A percentile compares a stretch with the other conserved stretches of the same genome.
Conservation (phyloP, 2,329 filamentous ascomycete species). For the Monosporascus sp. region DNA sequence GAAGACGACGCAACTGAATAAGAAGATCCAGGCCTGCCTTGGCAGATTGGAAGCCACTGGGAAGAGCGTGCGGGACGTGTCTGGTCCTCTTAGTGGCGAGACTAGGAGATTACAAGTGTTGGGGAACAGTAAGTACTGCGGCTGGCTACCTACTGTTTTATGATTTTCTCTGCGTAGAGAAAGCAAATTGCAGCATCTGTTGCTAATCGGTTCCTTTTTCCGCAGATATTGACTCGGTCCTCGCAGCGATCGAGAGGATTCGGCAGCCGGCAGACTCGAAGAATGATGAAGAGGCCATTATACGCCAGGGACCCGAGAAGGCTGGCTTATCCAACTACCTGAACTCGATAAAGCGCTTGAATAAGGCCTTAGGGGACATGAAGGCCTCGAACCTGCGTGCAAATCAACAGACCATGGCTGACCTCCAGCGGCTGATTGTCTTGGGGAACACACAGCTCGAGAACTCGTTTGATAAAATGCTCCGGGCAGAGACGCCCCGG, state of each 20-base stretch:
- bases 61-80: slow-evolving; percentile 85
- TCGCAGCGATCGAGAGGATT: slow-evolving; percentile 81
- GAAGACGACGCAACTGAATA: slow-evolving; percentile 88
- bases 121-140: slow-evolving; percentile 59
- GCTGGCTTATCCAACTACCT: slow-evolving; percentile 81
- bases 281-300: slow-evolving; percentile 85
- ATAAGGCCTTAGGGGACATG: slow-evolving; percentile 77
- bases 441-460: slow-evolving; percentile 80
- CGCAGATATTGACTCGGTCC: slow-evolving; percentile 76
- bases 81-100: slow-evolving; percentile 87
- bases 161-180: neutral
- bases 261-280: slow-evolving; percentile 90
- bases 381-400: slow-evolving; percentile 85
- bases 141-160: neutral
- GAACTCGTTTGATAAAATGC: slow-evolving; percentile 71
- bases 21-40: slow-evolving; percentile 89
- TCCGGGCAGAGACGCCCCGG: slow-evolving; percentile 69
- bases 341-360: slow-evolving; percentile 81
- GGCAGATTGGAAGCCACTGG: slow-evolving; percentile 80
- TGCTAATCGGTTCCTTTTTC: slow-evolving; percentile 14
- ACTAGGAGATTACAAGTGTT: slow-evolving; percentile 86
- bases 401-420: slow-evolving; percentile 82
- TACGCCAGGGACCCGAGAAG: slow-evolving; percentile 79
- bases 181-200: neutral
- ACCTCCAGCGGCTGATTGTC: slow-evolving; percentile 72